These are phyloP conservation scores for Takakia lepidozioides DNA, from an alignment of 225 moss, liverwort and hornwort genomes.

Conservation along the genomic window DNA sequence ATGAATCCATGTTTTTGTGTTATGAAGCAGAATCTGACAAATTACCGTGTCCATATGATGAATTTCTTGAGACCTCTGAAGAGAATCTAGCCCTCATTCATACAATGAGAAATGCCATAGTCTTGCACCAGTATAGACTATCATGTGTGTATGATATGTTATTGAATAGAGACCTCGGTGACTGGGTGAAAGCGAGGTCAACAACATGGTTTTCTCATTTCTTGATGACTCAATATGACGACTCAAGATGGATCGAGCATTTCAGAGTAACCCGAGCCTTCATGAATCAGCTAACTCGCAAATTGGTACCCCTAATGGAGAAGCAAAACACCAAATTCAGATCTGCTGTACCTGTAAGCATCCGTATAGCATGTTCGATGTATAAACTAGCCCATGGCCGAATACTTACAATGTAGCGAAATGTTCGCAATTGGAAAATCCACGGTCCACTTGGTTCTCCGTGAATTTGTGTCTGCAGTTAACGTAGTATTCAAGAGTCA, in stretches of 20 bases:
- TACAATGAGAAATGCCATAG: neutral
- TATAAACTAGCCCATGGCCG: neutral
- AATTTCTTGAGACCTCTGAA: neutral
- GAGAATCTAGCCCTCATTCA: neutral
- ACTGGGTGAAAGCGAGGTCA: neutral
- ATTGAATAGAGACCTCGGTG: neutral
- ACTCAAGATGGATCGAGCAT: neutral
- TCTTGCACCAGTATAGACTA: neutral
- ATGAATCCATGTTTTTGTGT: no score
- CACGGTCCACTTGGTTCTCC: neutral
- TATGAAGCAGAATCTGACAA: no score
- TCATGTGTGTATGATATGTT: neutral
- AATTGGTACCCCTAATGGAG: neutral
- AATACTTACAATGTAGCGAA: neutral
- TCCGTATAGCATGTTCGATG: neutral
- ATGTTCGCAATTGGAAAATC: neutral
- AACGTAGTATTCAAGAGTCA: neutral
- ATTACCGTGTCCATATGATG: no score
- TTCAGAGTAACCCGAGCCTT: neutral
- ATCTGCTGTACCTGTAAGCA: neutral
- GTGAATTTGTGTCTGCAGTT: no score
- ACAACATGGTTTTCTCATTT: neutral
- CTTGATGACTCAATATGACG: neutral
- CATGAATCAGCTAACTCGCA: neutral
- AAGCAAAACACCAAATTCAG: neutral